Conservation (phyloP, 2,329 filamentous ascomycete species). For the Sclerotinia spermophila region DNA sequence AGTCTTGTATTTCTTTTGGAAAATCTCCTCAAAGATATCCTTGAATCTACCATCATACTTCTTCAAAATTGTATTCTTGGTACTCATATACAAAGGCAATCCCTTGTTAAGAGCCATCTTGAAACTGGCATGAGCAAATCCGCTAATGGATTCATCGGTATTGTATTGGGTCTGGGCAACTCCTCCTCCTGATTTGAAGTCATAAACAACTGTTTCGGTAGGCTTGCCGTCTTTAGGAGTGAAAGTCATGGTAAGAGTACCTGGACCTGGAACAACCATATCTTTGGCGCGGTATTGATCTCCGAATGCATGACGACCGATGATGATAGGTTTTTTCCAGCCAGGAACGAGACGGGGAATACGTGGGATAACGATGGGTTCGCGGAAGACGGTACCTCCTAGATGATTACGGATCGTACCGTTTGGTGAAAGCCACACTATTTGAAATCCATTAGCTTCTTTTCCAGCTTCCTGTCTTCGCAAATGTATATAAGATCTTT, state of each 20-base stretch:
- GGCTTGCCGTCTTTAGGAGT: constrained; percentile 80
- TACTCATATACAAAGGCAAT: constrained; percentile 98
- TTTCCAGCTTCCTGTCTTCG: neutral
- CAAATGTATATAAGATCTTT: neutral
- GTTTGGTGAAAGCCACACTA: constrained; percentile 98
- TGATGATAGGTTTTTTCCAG: constrained; percentile 99
- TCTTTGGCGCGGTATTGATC: constrained; percentile 99
- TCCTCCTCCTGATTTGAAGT: constrained; percentile 82
- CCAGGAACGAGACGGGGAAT: constrained; percentile 92
- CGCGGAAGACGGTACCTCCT: constrained; percentile 96
- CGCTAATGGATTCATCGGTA: constrained; percentile 89
- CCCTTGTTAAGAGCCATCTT: constrained; percentile 86
- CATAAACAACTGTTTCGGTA: constrained; percentile 82
- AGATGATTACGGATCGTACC: constrained; percentile 75
- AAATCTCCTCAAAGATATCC: constrained; percentile 98
- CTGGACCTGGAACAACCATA: constrained; percentile 73
- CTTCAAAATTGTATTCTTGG: constrained; percentile 99
- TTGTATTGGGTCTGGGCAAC: constrained; percentile 97
- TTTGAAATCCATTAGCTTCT: constrained; percentile 19
- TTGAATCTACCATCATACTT: constrained; percentile 99
- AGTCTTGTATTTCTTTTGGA: constrained; percentile 80
- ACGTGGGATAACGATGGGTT: constrained; percentile 92
- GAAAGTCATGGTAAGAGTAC: constrained; percentile 92
- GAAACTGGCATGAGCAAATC: constrained; percentile 95
- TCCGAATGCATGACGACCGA: constrained; percentile 96